Base-by-base conservation (phyloP, 1,284 basidiomycete genomes). In the Cryptococcus wingfieldii region DNA sequence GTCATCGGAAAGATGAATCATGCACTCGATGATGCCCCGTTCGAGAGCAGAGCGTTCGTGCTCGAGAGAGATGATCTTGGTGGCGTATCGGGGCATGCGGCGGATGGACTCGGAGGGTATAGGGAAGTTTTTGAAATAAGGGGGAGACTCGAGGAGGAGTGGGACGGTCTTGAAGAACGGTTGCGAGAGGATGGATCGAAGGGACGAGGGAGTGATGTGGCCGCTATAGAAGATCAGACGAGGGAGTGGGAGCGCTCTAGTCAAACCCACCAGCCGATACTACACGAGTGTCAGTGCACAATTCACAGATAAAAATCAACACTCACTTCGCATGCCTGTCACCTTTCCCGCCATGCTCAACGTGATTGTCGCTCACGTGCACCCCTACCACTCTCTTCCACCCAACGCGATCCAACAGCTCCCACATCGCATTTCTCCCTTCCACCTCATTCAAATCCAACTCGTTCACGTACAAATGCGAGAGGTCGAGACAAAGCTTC, bases 321-420 rank as follows among this genome's bases (percentile, higher is more conserved):
- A 49, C 65, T 62, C 60, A 67, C 65, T 51, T 55, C 25, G 57
- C 54, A 58, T 67, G 65, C 16, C 56, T 19, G 52, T 63, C 59
- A 2, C 46, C 45, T n/a, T 38, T 51, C 3, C 55, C 56, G 8
- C 58, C 58, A 49, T 61, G 59, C 6, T 28, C 41, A 23, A 50
- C 50, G 28, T 39, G 50, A 28, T 49, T 51, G 39, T 64, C 65
- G 28, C 59, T 59, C 9, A 63, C 47, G 52, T 67, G 65, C 5
- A 65, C 41, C 13, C 57, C 61, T 5, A 51, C 60, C 25, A 63
- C 53, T 18, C 55, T 58, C 18, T 55, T 50, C 37, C 45, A 18
- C 4, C 60, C 63, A 2, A 59, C n/a, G 48, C 23, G 31, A 7
- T 53, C 51, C 14, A 61, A 28, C 14, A 53, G 38, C 1, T 41